phyloP scores from a whole-genome alignment of 176 grass and related monocot species.

The Elymus sibiricus region DNA sequence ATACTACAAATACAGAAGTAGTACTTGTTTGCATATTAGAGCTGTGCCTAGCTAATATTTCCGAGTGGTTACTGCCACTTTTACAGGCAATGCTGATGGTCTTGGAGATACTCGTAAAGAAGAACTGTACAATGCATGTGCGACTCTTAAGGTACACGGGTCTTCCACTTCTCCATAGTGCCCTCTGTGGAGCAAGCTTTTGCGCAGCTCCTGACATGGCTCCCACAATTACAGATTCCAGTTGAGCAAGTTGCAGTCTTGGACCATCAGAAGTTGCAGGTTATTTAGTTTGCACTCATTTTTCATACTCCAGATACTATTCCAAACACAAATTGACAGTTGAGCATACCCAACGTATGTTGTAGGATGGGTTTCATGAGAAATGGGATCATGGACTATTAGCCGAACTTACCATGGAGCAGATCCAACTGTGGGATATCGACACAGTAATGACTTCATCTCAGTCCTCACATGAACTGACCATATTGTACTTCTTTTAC shows the following conservation, averaged over 20 bases:
- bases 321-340: neutral
- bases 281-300: conserved; percentile 10
- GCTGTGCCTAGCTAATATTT: neutral
- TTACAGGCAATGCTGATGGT: conserved; percentile 83
- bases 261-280: conserved; percentile 75
- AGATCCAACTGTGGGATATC: conserved; percentile 56
- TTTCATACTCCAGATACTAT: neutral
- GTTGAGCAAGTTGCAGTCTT: conserved; percentile 63
- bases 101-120: conserved; percentile 65
- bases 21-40: neutral
- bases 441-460: conserved; percentile 53
- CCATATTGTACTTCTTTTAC: neutral
- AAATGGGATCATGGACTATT: conserved; percentile 75
- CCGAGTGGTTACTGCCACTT: neutral
- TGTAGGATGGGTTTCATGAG: conserved; percentile 82
- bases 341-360: neutral
- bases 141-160: conserved; percentile 46
- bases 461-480: neutral
- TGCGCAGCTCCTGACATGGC: neutral
- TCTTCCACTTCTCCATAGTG: neutral
- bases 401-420: conserved; percentile 47
- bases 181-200: neutral
- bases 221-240: conserved; percentile 52
- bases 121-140: conserved; percentile 68
- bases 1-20: neutral